Conservation (phyloP, 805 yeast species). For the Candida sphagnicola region DNA sequence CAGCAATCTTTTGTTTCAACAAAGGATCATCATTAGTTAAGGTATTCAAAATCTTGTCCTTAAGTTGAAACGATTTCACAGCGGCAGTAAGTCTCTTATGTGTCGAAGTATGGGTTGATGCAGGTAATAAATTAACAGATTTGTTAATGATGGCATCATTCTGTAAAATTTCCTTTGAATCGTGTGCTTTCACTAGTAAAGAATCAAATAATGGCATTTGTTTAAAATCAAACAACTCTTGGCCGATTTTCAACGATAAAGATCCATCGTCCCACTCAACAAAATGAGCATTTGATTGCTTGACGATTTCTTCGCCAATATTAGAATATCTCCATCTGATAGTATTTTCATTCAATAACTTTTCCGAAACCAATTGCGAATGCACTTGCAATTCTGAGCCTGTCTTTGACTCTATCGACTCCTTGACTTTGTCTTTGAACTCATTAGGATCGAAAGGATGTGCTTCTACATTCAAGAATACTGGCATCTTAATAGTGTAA, state of each 20-base stretch:
- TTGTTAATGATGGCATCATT: constrained; percentile 63
- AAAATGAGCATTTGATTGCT: constrained; percentile 86
- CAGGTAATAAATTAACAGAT: constrained; percentile 74
- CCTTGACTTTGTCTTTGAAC: constrained; percentile 50
- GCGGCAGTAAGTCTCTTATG: constrained; percentile 78
- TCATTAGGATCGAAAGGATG: constrained; percentile 77
- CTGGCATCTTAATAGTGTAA: constrained; percentile 67
- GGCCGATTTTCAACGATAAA: constrained; percentile 78
- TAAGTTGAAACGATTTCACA: constrained; percentile 46
- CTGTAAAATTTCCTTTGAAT: constrained; percentile 66
- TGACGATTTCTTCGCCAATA: constrained; percentile 68
- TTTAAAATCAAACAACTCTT: constrained; percentile 79
- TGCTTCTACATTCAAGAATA: constrained; percentile 78
- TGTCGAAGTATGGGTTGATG: constrained; percentile 82
- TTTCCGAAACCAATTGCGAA: constrained; percentile 50
- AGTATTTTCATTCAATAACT: constrained; percentile 74
- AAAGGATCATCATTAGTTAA: constrained; percentile 66
- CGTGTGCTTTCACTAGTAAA: constrained; percentile 66
- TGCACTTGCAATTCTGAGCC: constrained; percentile 43
- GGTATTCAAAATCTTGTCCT: constrained; percentile 48
- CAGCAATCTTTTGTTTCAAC: constrained; percentile 60
- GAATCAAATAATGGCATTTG: constrained; percentile 64
- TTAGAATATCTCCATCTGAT: constrained; percentile 92
- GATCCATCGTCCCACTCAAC: constrained; percentile 95
- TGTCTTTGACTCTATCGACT: constrained; percentile 27